phyloP scores from a whole-genome alignment of 2,329 filamentous ascomycete genomes.

The Cadophora malorum region DNA sequence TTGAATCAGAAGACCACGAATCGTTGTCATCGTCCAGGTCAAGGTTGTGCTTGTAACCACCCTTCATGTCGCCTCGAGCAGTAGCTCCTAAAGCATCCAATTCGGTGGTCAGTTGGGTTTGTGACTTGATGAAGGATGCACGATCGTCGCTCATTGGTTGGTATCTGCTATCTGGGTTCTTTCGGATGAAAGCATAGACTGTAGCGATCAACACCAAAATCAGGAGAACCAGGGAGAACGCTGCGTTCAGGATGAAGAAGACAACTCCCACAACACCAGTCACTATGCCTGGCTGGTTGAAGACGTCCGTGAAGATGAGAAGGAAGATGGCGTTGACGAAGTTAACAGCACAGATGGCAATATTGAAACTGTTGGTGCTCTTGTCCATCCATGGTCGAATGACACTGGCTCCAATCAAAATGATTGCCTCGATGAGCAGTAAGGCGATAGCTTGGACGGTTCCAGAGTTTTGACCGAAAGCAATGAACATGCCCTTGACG shows the following conservation, averaged over 20 bases:
- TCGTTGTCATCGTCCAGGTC: slow-evolving; percentile 77
- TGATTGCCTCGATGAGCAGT: slow-evolving; percentile 79
- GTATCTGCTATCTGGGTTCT: slow-evolving; percentile 94
- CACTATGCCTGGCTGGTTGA: slow-evolving; percentile 82
- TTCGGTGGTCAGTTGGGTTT: slow-evolving; percentile 86
- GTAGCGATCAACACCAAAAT: slow-evolving; percentile 82
- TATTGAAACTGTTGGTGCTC: slow-evolving; percentile 96
- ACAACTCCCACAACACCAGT: slow-evolving; percentile 88
- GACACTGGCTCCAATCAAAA: slow-evolving; percentile 78
- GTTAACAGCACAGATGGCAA: slow-evolving; percentile 87
- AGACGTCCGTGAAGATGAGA: slow-evolving; percentile 85
- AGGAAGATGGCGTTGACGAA: slow-evolving; percentile 91
- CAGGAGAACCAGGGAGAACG: slow-evolving; percentile 81
- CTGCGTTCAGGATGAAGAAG: slow-evolving; percentile 87
- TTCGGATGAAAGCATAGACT: slow-evolving; percentile 81
- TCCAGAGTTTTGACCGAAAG: slow-evolving; percentile 74
- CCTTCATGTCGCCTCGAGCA: slow-evolving; percentile 80
- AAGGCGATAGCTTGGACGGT: slow-evolving; percentile 82
- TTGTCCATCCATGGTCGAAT: slow-evolving; percentile 98
- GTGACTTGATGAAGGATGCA: slow-evolving; percentile 96
- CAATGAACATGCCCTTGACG: slow-evolving; percentile 90
- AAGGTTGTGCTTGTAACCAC: slow-evolving; percentile 61
- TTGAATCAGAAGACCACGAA: slow-evolving; percentile 66
- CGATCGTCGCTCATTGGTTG: slow-evolving; percentile 97
- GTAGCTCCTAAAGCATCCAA: slow-evolving; percentile 89